Percentiles rank a stretch among this genome's conserved stretches.
Conservation (phyloP, 768 basidiomycete genomes). For the Mycena indigotica region DNA sequence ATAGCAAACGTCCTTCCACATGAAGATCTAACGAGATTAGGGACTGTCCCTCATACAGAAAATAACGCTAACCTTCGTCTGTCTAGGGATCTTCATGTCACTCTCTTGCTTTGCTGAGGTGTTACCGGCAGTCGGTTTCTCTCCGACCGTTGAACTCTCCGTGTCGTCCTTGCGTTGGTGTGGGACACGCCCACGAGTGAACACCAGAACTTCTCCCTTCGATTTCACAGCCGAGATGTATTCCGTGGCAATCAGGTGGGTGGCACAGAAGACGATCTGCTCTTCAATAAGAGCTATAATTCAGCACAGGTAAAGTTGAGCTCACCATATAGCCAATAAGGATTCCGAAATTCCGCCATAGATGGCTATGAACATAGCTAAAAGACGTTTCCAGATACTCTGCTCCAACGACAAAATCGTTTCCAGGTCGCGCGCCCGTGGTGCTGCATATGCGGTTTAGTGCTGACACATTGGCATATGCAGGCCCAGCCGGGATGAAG, state of each 20-base stretch:
- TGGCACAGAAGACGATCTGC: constrained; percentile 36
- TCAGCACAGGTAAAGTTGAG: not conserved
- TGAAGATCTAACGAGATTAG: constrained; percentile 37
- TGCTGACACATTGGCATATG: constrained; percentile 35
- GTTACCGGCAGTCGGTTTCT: constrained; percentile 18
- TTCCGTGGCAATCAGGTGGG: constrained; percentile 41
- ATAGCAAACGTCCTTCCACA: constrained; percentile 49
- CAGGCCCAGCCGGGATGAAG: constrained; percentile 35
- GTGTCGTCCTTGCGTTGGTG: constrained; percentile 18
- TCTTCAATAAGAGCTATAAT: too few species aligned
- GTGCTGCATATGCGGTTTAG: constrained; percentile 47
- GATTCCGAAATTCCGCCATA: constrained; percentile 49
- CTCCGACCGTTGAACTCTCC: constrained; percentile 35
- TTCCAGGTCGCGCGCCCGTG: constrained; percentile 43
- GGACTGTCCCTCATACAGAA: not conserved
- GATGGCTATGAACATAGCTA: constrained; percentile 28
- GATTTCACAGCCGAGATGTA: constrained; percentile 30
- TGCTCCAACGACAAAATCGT: constrained; percentile 42
- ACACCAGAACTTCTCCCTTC: constrained; percentile 34
- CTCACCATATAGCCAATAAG: constrained; percentile 41
- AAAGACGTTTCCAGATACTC: constrained; percentile 39
- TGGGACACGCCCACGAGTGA: constrained; percentile 30
- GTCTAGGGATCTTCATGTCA: constrained; percentile 18
- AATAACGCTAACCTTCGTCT: constrained; percentile 22
- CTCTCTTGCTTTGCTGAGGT: constrained; percentile 20